Evolutionary conservation across 2,329 filamentous ascomycete species (phyloP).

Genomic region (Colletotrichum paranaense): DNA sequence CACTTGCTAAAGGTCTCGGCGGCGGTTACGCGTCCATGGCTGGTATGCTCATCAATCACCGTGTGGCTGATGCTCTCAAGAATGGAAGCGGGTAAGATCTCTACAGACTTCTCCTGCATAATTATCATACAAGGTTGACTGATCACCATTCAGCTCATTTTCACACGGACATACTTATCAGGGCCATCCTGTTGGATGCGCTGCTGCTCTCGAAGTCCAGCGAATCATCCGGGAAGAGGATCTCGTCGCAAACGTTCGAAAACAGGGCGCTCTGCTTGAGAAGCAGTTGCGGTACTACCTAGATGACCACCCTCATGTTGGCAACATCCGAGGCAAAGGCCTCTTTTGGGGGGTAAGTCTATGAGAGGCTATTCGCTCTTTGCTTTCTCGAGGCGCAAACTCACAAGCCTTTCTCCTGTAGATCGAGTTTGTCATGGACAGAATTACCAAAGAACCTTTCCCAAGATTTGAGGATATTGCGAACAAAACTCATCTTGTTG

Average conservation of each 20-base stretch:
- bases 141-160: constrained; percentile 40
- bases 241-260: constrained; percentile 67
- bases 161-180: constrained; percentile 72
- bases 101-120: neutral
- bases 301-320: constrained; percentile 41
- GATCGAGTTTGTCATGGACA: constrained; percentile 44
- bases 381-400: neutral
- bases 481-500: constrained; percentile 43
- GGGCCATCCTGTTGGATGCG: constrained; percentile 68
- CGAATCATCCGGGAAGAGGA: constrained; percentile 66
- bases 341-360: constrained; percentile 44
- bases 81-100: constrained; percentile 51
- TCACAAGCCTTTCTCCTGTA: neutral
- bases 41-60: constrained; percentile 61
- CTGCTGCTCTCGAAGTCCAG: constrained; percentile 73
- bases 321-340: constrained; percentile 44
- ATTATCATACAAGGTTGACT: neutral
- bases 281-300: constrained; percentile 38
- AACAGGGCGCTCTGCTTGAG: constrained; percentile 55
- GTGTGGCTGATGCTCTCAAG: constrained; percentile 60
- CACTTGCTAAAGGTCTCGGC: constrained; percentile 68
- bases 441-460: constrained; percentile 42
- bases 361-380: too few relatives aligned
- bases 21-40: constrained; percentile 67
- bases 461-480: constrained; percentile 43